These are phyloP conservation scores for Nannizzia gypsea DNA, from an alignment of 2,329 filamentous ascomycete genomes.

Conservation along the genomic window DNA sequence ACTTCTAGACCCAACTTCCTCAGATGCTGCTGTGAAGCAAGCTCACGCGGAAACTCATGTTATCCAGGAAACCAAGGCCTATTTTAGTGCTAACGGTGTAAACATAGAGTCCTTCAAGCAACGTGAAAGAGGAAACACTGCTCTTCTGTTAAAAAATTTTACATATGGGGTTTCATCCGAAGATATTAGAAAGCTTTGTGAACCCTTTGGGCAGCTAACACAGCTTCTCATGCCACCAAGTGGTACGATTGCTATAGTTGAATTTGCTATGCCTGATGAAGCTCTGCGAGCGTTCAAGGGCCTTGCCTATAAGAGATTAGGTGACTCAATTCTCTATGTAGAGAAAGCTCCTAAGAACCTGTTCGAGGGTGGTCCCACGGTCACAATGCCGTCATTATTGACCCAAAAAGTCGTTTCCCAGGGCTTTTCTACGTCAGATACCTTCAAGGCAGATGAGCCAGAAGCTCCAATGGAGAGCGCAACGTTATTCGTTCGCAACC, in stretches of 20 bases:
- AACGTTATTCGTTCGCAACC: slow-evolving; percentile 87
- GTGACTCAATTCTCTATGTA: slow-evolving; percentile 80
- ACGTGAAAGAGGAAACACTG: slow-evolving; percentile 69
- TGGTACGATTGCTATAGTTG: slow-evolving; percentile 86
- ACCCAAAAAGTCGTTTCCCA: slow-evolving; percentile 27
- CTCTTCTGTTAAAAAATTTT: slow-evolving; percentile 91
- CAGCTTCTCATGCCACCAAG: slow-evolving; percentile 83
- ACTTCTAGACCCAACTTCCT: slow-evolving; percentile 85
- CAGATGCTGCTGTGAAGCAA: slow-evolving; percentile 90
- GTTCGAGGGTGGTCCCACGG: slow-evolving; percentile 40
- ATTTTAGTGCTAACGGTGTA: slow-evolving; percentile 77
- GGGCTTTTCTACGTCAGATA: slow-evolving; percentile 33
- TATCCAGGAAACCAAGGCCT: slow-evolving; percentile 91
- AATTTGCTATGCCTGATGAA: slow-evolving; percentile 67
- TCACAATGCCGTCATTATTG: slow-evolving; percentile 21
- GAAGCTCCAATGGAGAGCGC: slow-evolving; percentile 46
- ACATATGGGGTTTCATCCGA: slow-evolving; percentile 68
- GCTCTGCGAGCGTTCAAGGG: slow-evolving; percentile 73
- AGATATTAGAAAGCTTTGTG: slow-evolving; percentile 69
- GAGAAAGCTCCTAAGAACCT: slow-evolving; percentile 85
- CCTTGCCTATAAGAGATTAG: slow-evolving; percentile 79
- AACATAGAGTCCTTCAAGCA: slow-evolving; percentile 86
- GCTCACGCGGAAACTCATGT: slow-evolving; percentile 91
- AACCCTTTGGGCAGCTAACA: slow-evolving; percentile 70
- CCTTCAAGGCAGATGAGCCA: slow-evolving; percentile 28